A percentile compares a stretch with the other conserved stretches of the same genome.
These are phyloP conservation scores for Biscogniauxia marginata DNA, from an alignment of 2,329 filamentous ascomycete species.

Conservation along the genomic window DNA sequence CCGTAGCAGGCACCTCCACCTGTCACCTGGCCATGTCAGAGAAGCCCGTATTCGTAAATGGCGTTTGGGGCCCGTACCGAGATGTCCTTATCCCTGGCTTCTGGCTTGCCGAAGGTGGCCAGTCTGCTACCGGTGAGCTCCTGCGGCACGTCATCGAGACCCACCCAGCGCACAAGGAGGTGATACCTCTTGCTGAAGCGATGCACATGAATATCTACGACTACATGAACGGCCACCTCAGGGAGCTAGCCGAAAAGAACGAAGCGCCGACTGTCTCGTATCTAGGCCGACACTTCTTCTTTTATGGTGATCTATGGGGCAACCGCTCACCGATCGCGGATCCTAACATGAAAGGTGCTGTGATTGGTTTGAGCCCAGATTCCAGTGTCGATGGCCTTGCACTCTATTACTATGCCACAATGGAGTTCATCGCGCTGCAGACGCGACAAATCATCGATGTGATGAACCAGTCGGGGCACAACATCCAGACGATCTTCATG, in stretches of 20 bases:
- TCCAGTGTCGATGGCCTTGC: slow-evolving; percentile 85
- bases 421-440: slow-evolving; percentile 98
- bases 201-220: slow-evolving; percentile 91
- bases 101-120: slow-evolving; percentile 97
- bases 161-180: slow-evolving; percentile 84
- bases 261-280: slow-evolving; percentile 78
- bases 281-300: slow-evolving; percentile 91
- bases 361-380: slow-evolving; percentile 85
- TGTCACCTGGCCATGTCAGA: slow-evolving; percentile 96
- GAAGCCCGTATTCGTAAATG: slow-evolving; percentile 87
- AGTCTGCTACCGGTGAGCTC: slow-evolving; percentile 93
- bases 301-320: slow-evolving; percentile 96
- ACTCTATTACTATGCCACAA: slow-evolving; percentile 89
- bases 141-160: slow-evolving; percentile 94
- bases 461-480: slow-evolving; percentile 89
- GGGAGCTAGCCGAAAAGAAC: slow-evolving; percentile 67
- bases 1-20: slow-evolving; percentile 94
- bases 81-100: slow-evolving; percentile 88
- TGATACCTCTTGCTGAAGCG: slow-evolving; percentile 73
- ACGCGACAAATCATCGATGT: slow-evolving; percentile 91
- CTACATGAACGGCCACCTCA: slow-evolving; percentile 85
- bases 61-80: slow-evolving; percentile 95
- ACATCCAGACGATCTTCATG: slow-evolving; percentile 95
- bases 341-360: slow-evolving; percentile 84
- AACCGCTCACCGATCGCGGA: slow-evolving; percentile 95